Conservation (phyloP, 2,329 filamentous ascomycete genomes). For the Curvularia hawaiiensis region DNA sequence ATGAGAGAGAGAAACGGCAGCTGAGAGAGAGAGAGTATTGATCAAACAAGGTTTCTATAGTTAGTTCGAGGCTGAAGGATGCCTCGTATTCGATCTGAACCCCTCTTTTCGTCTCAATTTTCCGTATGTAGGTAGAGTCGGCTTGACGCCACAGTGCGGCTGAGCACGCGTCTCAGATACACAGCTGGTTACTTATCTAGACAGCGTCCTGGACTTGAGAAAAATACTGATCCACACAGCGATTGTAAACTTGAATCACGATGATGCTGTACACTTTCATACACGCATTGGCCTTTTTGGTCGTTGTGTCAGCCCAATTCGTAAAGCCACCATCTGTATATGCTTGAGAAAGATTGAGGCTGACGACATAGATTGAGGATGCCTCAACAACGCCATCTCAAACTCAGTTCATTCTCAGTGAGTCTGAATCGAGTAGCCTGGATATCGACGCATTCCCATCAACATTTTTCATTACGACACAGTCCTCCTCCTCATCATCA, state of each 20-base stretch:
- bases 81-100: neutral
- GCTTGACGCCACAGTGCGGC: neutral
- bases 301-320: neutral
- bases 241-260: neutral
- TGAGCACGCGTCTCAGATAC: neutral
- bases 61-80: neutral
- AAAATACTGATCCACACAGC: neutral
- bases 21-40: neutral
- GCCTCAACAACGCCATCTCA: neutral
- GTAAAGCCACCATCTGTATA: neutral
- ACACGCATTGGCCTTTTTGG: neutral
- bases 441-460: neutral
- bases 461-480: neutral
- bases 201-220: neutral
- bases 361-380: neutral
- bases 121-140: neutral
- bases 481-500: neutral
- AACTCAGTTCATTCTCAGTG: neutral
- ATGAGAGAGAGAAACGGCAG: neutral
- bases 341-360: neutral
- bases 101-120: neutral
- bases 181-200: neutral
- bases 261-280: neutral
- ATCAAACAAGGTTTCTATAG: neutral
- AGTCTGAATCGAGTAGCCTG: neutral